Percentiles rank a stretch among this genome's conserved stretches.
These are phyloP conservation scores for Vanrija sp. DNA, from an alignment of 1,284 basidiomycete species.

Conservation along the genomic window DNA sequence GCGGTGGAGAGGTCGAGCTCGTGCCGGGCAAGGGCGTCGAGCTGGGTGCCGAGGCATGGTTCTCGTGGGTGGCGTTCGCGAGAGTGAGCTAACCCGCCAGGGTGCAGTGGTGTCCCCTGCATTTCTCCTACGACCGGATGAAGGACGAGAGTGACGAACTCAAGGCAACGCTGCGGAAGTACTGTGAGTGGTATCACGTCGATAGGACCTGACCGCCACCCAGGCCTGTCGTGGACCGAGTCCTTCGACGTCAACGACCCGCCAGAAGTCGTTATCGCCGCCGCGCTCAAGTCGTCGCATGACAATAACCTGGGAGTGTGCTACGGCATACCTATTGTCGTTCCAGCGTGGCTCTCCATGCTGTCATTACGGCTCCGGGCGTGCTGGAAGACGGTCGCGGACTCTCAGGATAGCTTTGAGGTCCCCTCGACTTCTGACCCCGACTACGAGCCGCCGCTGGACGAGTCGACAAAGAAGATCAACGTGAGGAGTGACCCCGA, in stretches of 20 bases:
- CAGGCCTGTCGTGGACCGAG: conserved; percentile 31
- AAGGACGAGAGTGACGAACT: conserved; percentile 28
- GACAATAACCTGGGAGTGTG: conserved; percentile 30
- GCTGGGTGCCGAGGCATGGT: conserved; percentile 18
- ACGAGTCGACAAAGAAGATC: conserved; percentile 1
- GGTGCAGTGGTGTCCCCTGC: conserved; percentile 10
- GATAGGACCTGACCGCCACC: neutral
- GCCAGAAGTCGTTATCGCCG: conserved; percentile 25
- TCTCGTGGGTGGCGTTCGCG: conserved; percentile 21
- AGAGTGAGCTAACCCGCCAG: conserved; percentile 5
- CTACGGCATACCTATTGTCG: conserved; percentile 34
- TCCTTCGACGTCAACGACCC: conserved; percentile 19
- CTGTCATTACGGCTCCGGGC: conserved; percentile 17
- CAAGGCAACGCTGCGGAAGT: conserved; percentile 14
- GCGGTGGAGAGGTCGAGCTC: conserved; percentile 17
- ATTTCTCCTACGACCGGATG: conserved; percentile 27
- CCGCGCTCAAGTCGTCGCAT: conserved; percentile 9
- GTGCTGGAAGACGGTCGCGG: conserved; percentile 40
- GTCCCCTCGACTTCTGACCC: conserved; percentile 21
- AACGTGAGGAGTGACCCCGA: conserved; percentile 7
- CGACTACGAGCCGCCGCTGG: conserved; percentile 18
- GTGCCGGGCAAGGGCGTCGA: conserved; percentile 17
- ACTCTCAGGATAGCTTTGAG: conserved; percentile 34
- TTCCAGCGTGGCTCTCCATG: conserved; percentile 25
- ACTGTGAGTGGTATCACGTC: conserved; percentile 18